Conservation (phyloP, 331 rosid genomes). For the Acacia pycnantha region DNA sequence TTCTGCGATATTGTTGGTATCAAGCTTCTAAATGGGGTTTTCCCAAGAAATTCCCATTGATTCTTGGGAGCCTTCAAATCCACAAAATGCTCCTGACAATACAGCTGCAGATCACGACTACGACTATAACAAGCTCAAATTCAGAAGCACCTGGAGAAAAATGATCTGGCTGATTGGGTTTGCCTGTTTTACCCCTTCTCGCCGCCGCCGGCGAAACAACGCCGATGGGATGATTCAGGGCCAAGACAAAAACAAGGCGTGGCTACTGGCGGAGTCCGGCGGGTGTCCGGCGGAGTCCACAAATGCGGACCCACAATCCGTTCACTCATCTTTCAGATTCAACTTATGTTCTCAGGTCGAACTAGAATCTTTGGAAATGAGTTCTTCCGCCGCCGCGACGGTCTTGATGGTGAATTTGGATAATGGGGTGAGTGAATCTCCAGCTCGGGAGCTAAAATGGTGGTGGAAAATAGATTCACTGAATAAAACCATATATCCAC, state of each 20-base stretch:
- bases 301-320: slow-evolving; percentile 85
- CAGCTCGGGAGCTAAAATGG: slow-evolving; percentile 62
- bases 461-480: slow-evolving; percentile 60
- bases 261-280: slow-evolving; percentile 96
- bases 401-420: slow-evolving; percentile 96
- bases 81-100: not conserved
- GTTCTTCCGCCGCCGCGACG: slow-evolving; percentile 73
- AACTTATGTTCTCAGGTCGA: slow-evolving; percentile 93
- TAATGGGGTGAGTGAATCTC: slow-evolving; percentile 69
- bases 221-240: slow-evolving; percentile 24
- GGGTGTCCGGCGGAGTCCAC: slow-evolving; percentile 67
- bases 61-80: slow-evolving; percentile 39
- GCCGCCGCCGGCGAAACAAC: slow-evolving; percentile 24
- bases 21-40: slow-evolving; percentile 56
- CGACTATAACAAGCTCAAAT: slow-evolving; percentile 42
- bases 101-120: slow-evolving; percentile 28
- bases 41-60: slow-evolving; percentile 46
- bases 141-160: slow-evolving; percentile 49
- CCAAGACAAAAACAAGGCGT: slow-evolving; percentile 55
- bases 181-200: slow-evolving; percentile 49
- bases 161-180: slow-evolving; percentile 65
- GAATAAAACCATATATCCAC: slow-evolving; percentile 81
- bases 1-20: slow-evolving; percentile 61
- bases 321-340: slow-evolving; percentile 93
- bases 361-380: slow-evolving; percentile 73